A percentile compares a stretch with the other conserved stretches of the same genome.
Evolutionary conservation across 257 asterid species (phyloP).

Genomic region (Solanum pinnatisectum): DNA sequence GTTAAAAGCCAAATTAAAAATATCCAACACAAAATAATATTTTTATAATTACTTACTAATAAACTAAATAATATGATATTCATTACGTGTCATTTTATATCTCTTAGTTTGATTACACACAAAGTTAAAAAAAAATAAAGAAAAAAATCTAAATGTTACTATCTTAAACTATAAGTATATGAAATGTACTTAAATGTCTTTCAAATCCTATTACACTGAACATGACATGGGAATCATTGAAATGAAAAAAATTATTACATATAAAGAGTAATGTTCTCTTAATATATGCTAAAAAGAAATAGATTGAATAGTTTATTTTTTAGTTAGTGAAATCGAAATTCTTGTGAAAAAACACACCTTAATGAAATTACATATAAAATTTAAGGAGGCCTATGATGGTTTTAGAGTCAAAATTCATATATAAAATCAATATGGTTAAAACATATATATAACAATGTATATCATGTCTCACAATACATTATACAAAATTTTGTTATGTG

Average conservation of each 20-base stretch:
- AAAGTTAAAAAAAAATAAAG: too few species aligned
- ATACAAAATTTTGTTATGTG: background rate
- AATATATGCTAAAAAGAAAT: background rate
- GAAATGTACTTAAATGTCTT: background rate
- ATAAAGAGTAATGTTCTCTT: background rate
- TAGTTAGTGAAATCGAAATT: background rate
- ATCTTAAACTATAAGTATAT: background rate
- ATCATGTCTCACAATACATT: background rate
- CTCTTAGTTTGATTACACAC: background rate
- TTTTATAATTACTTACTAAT: too few species aligned
- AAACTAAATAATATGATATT: background rate
- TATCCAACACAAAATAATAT: background rate
- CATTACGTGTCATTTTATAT: background rate
- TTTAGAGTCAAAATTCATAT: background rate
- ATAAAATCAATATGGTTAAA: background rate
- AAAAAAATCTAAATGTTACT: too few species aligned
- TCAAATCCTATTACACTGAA: too few species aligned
- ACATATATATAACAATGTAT: too few species aligned
- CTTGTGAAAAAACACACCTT: background rate
- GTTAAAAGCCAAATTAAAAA: too few species aligned
- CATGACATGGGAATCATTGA: background rate
- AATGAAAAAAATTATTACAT: too few species aligned
- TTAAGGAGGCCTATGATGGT: background rate
- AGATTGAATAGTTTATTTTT: background rate
- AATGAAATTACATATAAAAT: background rate